These are phyloP conservation scores for Heliocybe sulcata DNA, from an alignment of 1,284 basidiomycete genomes.

Conservation along the genomic window DNA sequence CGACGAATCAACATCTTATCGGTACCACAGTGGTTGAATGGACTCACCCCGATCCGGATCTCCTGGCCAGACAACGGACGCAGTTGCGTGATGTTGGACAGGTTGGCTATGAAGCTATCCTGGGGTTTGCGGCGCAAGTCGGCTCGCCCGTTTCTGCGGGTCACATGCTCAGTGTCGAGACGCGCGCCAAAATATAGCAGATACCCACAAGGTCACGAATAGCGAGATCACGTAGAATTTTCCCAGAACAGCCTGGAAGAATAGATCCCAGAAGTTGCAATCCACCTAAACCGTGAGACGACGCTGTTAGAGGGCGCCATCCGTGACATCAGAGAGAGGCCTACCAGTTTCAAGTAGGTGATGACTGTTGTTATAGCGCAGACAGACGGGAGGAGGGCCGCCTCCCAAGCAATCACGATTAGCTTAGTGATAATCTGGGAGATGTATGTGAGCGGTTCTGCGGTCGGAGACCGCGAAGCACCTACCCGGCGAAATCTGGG, in stretches of 20 bases:
- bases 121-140: not conserved
- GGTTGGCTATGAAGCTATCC: not conserved
- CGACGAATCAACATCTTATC: not conserved
- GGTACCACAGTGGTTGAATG: not conserved
- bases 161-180: not conserved
- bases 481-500: slow-evolving; percentile 18
- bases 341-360: not conserved
- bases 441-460: not conserved
- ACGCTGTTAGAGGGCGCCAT: not conserved
- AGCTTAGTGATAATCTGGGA: slow-evolving; percentile 16
- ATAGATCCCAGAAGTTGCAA: slow-evolving; percentile 22
- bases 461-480: not conserved
- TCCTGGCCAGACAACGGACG: not conserved
- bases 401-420: slow-evolving; percentile 22
- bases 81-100: not conserved
- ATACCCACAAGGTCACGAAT: slow-evolving; percentile 21
- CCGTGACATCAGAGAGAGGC: not conserved
- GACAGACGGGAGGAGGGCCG: slow-evolving; percentile 20
- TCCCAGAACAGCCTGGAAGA: slow-evolving; percentile 22
- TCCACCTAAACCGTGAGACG: slow-evolving; percentile 12
- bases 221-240: slow-evolving; percentile 26
- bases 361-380: slow-evolving; percentile 18
- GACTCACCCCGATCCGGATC: not conserved
- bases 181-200: not conserved
- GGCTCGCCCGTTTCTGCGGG: not conserved